Evolutionary conservation across 1,284 basidiomycete genomes (phyloP).

Genomic region (Naganishia liquefaciens): DNA sequence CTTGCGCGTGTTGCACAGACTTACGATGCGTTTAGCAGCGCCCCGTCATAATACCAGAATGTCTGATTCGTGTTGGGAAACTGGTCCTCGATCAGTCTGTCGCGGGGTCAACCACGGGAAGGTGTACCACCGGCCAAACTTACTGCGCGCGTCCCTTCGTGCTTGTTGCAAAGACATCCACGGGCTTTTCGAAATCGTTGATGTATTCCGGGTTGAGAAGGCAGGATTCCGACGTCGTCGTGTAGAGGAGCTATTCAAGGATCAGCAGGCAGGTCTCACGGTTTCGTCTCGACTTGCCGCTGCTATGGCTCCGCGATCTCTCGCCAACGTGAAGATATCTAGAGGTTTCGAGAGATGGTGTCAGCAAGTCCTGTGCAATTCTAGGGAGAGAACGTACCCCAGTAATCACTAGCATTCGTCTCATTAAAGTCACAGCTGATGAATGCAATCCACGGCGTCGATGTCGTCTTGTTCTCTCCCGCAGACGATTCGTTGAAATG

Average conservation of each 20-base stretch:
- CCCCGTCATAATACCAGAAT: conserved; percentile 60
- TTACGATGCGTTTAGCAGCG: conserved; percentile 45
- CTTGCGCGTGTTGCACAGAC: conserved; percentile 46
- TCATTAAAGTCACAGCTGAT: conserved; percentile 76
- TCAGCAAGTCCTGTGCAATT: conserved; percentile 30
- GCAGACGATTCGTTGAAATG: conserved; percentile 67
- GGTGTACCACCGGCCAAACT: conserved; percentile 21
- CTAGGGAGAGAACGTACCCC: conserved; percentile 51
- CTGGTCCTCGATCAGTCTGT: conserved; percentile 65
- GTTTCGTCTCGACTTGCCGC: conserved; percentile 58
- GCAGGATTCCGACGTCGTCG: conserved; percentile 68
- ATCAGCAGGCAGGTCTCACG: not conserved
- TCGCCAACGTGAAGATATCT: conserved; percentile 79
- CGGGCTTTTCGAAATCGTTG: conserved; percentile 66
- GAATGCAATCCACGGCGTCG: conserved; percentile 84
- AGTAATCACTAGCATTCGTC: conserved; percentile 58
- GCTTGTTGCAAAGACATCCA: conserved; percentile 69
- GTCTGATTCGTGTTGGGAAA: conserved; percentile 62
- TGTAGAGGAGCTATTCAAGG: conserved; percentile 69
- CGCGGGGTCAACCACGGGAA: conserved; percentile 5
- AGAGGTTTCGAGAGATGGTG: not conserved
- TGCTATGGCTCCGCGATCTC: conserved; percentile 72
- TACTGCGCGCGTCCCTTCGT: conserved; percentile 41
- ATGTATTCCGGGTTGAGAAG: conserved; percentile 72
- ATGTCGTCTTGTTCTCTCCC: conserved; percentile 57